Evolutionary conservation across 2,329 filamentous ascomycete species (phyloP).

Genomic region (Pseudopithomyces maydicus): DNA sequence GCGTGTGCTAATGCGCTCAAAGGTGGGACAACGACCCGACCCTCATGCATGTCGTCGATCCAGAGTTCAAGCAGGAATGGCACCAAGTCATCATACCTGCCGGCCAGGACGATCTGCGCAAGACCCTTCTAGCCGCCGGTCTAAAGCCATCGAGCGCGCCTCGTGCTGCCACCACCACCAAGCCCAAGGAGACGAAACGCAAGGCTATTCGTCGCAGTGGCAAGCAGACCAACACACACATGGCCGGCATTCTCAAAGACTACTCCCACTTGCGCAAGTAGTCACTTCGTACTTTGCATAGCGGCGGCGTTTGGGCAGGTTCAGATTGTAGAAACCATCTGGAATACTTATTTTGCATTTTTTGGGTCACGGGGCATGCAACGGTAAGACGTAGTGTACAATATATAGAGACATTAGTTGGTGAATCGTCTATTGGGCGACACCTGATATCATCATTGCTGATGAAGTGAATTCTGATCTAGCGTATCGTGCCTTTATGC

Average conservation of each 20-base stretch:
- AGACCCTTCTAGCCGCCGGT: slow-evolving; percentile 75
- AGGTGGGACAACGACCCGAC: slow-evolving; percentile 82
- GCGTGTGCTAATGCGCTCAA: slow-evolving; percentile 5
- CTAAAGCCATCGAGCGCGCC: slow-evolving; percentile 86
- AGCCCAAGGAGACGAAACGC: slow-evolving; percentile 70
- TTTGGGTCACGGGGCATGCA: slow-evolving; percentile 33
- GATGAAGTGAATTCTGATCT: too few species aligned
- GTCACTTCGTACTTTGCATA: slow-evolving; percentile 27
- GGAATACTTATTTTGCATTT: neutral
- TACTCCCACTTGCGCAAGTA: slow-evolving; percentile 58
- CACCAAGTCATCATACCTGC: slow-evolving; percentile 76
- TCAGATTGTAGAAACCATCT: neutral
- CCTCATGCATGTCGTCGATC: slow-evolving; percentile 75
- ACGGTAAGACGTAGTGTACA: slow-evolving; percentile 23
- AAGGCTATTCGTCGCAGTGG: slow-evolving; percentile 75
- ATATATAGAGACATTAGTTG: neutral
- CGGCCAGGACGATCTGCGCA: slow-evolving; percentile 73
- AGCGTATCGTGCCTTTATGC: too few species aligned
- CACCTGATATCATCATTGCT: neutral
- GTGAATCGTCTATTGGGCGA: neutral
- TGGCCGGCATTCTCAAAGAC: slow-evolving; percentile 81
- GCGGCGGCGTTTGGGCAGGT: slow-evolving; percentile 34
- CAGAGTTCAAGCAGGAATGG: slow-evolving; percentile 85
- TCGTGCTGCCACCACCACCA: slow-evolving; percentile 63
- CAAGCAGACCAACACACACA: slow-evolving; percentile 87